phyloP scores from a whole-genome alignment of 331 rosid genomes.

The Stylosanthes scabra region DNA sequence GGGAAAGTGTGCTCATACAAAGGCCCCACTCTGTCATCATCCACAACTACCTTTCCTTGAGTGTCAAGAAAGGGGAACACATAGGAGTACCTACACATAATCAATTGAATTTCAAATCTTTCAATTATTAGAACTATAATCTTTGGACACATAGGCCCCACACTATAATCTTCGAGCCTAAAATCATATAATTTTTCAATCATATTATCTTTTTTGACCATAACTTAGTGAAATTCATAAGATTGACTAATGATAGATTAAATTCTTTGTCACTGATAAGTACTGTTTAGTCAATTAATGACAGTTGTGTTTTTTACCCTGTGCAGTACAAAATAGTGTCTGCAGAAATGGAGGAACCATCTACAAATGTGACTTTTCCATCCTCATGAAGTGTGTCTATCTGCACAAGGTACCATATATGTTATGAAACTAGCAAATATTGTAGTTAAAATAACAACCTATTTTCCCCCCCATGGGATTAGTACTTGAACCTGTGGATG shows the following conservation, averaged over 20 bases:
- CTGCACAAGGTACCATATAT: conserved; percentile 53
- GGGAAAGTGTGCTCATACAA: conserved; percentile 96
- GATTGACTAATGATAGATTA: conserved; percentile 12
- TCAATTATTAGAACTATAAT: conserved; percentile 35
- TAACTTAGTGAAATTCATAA: conserved; percentile 29
- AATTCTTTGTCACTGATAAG: not conserved
- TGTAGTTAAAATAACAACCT: not conserved
- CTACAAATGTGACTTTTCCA: conserved; percentile 72
- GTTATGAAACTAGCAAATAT: conserved; percentile 7
- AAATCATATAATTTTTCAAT: conserved; percentile 52
- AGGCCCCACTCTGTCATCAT: conserved; percentile 94
- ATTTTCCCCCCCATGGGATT: not conserved
- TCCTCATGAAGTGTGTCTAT: conserved; percentile 78
- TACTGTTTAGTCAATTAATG: conserved; percentile 20
- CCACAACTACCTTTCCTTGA: conserved; percentile 87
- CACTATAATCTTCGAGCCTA: conserved; percentile 38
- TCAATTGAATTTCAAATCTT: conserved; percentile 28
- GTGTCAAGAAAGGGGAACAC: conserved; percentile 94
- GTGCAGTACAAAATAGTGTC: conserved; percentile 83
- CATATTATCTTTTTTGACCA: conserved; percentile 39
- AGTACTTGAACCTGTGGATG: conserved; percentile 67
- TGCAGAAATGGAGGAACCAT: conserved; percentile 74
- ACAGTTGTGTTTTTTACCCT: conserved; percentile 57
- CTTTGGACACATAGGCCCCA: conserved; percentile 45
- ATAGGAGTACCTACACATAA: conserved; percentile 82